Percentiles rank a stretch among this genome's conserved stretches.
These are phyloP conservation scores for Irpex sp. DNA, from an alignment of 1,284 basidiomycete species.

Conservation along the genomic window DNA sequence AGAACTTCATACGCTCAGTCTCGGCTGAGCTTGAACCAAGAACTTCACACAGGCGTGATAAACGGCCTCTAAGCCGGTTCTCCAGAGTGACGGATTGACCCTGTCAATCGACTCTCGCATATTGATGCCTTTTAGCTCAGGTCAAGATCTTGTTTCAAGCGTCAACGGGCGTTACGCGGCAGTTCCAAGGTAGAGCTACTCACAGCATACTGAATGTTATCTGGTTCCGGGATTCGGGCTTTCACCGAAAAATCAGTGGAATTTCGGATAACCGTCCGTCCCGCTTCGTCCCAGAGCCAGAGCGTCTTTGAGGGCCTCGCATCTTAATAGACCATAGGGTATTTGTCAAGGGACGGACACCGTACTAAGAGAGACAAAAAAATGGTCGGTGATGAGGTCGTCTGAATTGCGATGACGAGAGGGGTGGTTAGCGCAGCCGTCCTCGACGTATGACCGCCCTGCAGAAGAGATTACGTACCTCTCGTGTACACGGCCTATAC, in stretches of 20 bases:
- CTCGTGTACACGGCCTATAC: slow-evolving; percentile 1
- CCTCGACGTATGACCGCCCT: not conserved
- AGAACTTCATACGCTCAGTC: slow-evolving; percentile 1
- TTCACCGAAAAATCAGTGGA: slow-evolving; percentile 7
- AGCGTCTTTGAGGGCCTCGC: slow-evolving; percentile 5
- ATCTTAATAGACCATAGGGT: not conserved
- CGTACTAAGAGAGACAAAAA: not conserved
- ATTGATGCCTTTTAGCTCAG: slow-evolving; percentile 7
- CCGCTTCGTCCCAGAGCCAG: slow-evolving; percentile 2
- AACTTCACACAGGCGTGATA: slow-evolving; percentile 2
- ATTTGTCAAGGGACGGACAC: slow-evolving; percentile 1
- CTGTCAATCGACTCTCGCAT: slow-evolving; percentile 5
- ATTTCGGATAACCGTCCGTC: slow-evolving; percentile 6
- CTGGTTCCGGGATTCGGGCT: slow-evolving; percentile 8
- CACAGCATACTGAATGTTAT: slow-evolving; percentile 15
- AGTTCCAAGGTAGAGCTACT: slow-evolving; percentile 5
- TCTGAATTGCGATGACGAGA: slow-evolving; percentile 3
- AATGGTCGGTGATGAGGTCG: not conserved
- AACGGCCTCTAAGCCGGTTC: not conserved
- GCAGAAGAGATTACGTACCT: slow-evolving; percentile 4
- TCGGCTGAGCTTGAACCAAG: not conserved
- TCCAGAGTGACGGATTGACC: slow-evolving; percentile 11
- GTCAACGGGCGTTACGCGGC: slow-evolving; percentile 15
- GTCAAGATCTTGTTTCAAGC: slow-evolving; percentile 10
- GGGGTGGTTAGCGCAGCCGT: slow-evolving; percentile 1